Base-by-base conservation (phyloP, 2,329 filamentous ascomycete species). In the Epichloe scottii region DNA sequence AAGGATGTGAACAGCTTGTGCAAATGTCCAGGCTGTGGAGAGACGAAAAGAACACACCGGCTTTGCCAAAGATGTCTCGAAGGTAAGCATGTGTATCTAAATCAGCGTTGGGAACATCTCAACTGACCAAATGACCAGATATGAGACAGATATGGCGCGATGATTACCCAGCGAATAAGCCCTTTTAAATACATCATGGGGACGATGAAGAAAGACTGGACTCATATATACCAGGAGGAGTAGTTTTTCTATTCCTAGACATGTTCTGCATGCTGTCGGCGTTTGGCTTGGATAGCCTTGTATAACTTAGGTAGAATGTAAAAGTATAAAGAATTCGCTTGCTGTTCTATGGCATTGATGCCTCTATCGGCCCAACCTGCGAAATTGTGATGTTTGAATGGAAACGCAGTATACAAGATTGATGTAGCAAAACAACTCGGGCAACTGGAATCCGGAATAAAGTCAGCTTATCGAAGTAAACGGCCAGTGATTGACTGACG, bases 1-100 rank as follows among this genome's bases (percentile, higher is more conserved):
- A 87, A 95, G 71, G 93, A 98, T 65, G 82, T 95, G 52, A 93
- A 85, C 56, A 79, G 81, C 50, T 71, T 98, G 59, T 95, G 89
- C 72, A 87, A 82, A 63, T 98, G 93, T 66, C 87, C 91, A 0
- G 87, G 83, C 14, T 98, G 93, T 62, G 94, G 93, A 46, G 79
- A 85, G 64, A 72, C 82, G 26, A 98, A 98, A 75, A 83, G 89
- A 64, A 84, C 89, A 62, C 93, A 98, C 72, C 74, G 89, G 37
- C 67, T 98, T 57, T 98, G 93, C 68, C 83, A 89, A 19, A 82
- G 87, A 62, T 98, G 93, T 68, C 83, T 95, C 55, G 74, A 80
- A 67, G 85, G 90, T 95, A 77, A 62, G 82, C 71, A 19, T 14
- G 17, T 23, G 12, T 6, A 8, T 46, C 23, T 11, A 5, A 7